Conservation (phyloP, 257 asterid genomes). For the Solanum etuberosum region DNA sequence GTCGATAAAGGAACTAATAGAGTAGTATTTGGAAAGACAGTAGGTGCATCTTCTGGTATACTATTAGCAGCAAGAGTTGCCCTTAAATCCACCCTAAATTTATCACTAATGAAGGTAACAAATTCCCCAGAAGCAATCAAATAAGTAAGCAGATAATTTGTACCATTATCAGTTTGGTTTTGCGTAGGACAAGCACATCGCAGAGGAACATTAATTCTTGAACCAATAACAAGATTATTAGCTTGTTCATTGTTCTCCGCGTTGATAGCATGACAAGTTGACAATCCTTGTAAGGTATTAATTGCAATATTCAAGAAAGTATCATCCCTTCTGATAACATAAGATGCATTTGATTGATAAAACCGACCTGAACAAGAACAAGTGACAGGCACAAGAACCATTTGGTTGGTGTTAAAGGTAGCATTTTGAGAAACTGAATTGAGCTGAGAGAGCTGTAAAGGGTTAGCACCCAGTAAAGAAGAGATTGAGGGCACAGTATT, state of each 20-base stretch:
- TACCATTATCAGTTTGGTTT: constrained; percentile 32
- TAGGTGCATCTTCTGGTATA: constrained; percentile 14
- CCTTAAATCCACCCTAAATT: constrained; percentile 25
- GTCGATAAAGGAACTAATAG: constrained; percentile 57
- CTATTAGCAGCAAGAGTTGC: constrained; percentile 43
- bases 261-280: constrained; percentile 62
- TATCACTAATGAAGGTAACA: constrained; percentile 15
- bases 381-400: constrained; percentile 55
- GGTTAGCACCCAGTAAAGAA: constrained; percentile 28
- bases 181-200: constrained; percentile 85
- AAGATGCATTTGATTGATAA: constrained; percentile 48
- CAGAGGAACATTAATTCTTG: constrained; percentile 44
- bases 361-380: constrained; percentile 68
- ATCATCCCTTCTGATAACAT: constrained; percentile 8
- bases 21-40: constrained; percentile 46
- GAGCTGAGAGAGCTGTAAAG: constrained; percentile 41
- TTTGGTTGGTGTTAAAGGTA: constrained; percentile 7
- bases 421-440: constrained; percentile 37
- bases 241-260: constrained; percentile 20
- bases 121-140: constrained; percentile 20
- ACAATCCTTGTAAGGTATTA: constrained; percentile 38
- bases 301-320: constrained; percentile 22
- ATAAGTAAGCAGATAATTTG: constrained; percentile 51
- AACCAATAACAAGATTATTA: constrained; percentile 4
- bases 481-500: constrained; percentile 46